Conservation (phyloP, 352 stramenopile genomes). For the Saprolegnia diclina region DNA sequence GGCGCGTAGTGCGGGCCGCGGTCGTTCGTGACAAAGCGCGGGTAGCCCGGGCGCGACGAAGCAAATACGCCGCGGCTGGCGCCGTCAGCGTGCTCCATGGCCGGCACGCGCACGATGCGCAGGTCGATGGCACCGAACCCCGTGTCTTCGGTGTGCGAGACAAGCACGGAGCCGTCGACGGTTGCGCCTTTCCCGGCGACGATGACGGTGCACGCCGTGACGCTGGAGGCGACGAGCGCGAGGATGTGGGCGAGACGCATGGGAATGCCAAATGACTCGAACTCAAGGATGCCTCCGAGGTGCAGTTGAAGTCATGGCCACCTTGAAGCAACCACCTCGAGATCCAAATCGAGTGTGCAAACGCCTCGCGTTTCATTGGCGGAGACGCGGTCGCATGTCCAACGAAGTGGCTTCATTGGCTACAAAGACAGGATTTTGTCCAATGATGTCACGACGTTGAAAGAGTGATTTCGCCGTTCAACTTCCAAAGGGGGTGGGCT, state of each 20-base stretch:
- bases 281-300: not conserved
- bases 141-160: slow-evolving; percentile 84
- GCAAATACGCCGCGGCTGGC: slow-evolving; percentile 46
- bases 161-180: slow-evolving; percentile 73
- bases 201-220: slow-evolving; percentile 79
- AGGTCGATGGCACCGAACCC: slow-evolving; percentile 77
- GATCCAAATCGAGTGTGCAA: too few relatives aligned
- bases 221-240: not conserved
- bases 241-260: not conserved
- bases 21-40: slow-evolving; percentile 62
- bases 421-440: too few relatives aligned
- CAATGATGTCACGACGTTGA: too few relatives aligned
- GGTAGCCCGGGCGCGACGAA: slow-evolving; percentile 41
- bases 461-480: too few relatives aligned
- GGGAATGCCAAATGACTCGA: not conserved
- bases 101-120: slow-evolving; percentile 87
- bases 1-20: slow-evolving; percentile 64
- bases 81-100: slow-evolving; percentile 46
- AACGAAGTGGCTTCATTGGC: too few relatives aligned
- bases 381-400: too few relatives aligned
- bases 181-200: slow-evolving; percentile 69
- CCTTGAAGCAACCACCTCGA: not conserved
- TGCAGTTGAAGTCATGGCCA: not conserved
- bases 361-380: too few relatives aligned
- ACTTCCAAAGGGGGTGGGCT: too few relatives aligned